Evolutionary conservation across 768 basidiomycete species (phyloP), one percentile per base, ranked within the genome.

Genomic region (Agaricus subrufescens): DNA sequence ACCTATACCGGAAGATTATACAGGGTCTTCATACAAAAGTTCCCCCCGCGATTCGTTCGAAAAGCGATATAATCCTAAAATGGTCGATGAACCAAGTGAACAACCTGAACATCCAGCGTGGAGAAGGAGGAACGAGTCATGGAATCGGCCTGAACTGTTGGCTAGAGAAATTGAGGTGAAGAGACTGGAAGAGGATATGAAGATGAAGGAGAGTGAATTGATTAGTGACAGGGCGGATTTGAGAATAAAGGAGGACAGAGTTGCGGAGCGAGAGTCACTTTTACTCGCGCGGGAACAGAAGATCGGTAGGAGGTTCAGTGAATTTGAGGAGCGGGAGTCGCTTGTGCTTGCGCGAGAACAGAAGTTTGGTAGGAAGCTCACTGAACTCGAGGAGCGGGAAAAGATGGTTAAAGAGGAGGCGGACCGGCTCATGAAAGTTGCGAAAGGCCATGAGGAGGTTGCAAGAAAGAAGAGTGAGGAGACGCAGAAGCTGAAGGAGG

Each of bases 171-270:
- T 57, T 46, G 60, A 58, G 54, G 58, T 65, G 49, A 50, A 56
- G 48, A 61, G 47, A 25, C 54, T 54, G 40, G 69, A 73, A 34
- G 62, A 58, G 37, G 65, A 65, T 14, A 40, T 48, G 56, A 61
- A 57, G 57, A 61, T 42, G 64, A 65, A 30, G 29, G 46, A 48
- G 26, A 29, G 29, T 31, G 46, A 48, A 61, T 60, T n/a, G 47
- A 38, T 43, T 51, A 49, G 57, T 40, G 19, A 38, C 39, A 60
- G 61, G 31, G 48, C 53, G 44, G 61, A 60, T 30, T 23, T 50
- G 23, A 61, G 26, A n/a, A 49, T 26, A 14, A 40, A 15, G 34
- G 34, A 27, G 14, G 40, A 19, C 3, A 52, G 31, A 9, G 47
- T 47, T 40, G 26, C 37, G n/a, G 6, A 12, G 34, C 43, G 39